Percentiles rank a stretch among this genome's conserved stretches.
These are phyloP conservation scores for Fusarium neocosmosporiellum DNA, from an alignment of 2,329 filamentous ascomycete species.

Conservation along the genomic window DNA sequence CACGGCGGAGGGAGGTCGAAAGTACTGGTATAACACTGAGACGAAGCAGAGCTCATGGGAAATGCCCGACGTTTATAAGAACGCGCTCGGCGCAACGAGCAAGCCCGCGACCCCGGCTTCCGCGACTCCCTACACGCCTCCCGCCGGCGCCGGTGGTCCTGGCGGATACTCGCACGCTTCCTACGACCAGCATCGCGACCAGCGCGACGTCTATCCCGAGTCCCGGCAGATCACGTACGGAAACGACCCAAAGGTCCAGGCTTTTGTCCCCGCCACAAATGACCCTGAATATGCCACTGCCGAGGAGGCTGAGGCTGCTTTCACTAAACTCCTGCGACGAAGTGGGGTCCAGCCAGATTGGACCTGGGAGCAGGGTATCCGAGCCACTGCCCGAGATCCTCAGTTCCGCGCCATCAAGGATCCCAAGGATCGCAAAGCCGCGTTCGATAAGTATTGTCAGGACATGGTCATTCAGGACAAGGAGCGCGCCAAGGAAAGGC, in stretches of 20 bases:
- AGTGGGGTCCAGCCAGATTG: conserved; percentile 90
- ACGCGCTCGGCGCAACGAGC: conserved; percentile 72
- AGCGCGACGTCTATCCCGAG: conserved; percentile 59
- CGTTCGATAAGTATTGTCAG: conserved; percentile 94
- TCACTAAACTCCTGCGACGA: conserved; percentile 88
- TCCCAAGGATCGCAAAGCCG: conserved; percentile 87
- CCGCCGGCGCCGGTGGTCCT: conserved; percentile 37
- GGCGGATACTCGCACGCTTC: conserved; percentile 51
- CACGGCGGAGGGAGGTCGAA: conserved; percentile 83
- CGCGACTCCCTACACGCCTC: conserved; percentile 56
- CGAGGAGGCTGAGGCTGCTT: conserved; percentile 93
- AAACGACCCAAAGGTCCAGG: conserved; percentile 66
- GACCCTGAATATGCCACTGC: conserved; percentile 83
- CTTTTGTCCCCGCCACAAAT: conserved; percentile 71
- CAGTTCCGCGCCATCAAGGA: conserved; percentile 95
- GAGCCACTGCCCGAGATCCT: conserved; percentile 86
- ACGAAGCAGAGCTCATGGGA: conserved; percentile 95
- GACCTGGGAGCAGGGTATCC: conserved; percentile 91
- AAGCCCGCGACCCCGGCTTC: conserved; percentile 56
- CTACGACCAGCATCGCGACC: conserved; percentile 53
- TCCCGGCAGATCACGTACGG: conserved; percentile 69
- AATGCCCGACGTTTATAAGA: conserved; percentile 86
- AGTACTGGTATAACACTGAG: conserved; percentile 96
- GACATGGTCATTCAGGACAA: conserved; percentile 93
- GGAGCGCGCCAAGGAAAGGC: conserved; percentile 91